Base-by-base conservation (phyloP, 192 early-diverging fungal genomes). In the Umbelopsis sp. region DNA sequence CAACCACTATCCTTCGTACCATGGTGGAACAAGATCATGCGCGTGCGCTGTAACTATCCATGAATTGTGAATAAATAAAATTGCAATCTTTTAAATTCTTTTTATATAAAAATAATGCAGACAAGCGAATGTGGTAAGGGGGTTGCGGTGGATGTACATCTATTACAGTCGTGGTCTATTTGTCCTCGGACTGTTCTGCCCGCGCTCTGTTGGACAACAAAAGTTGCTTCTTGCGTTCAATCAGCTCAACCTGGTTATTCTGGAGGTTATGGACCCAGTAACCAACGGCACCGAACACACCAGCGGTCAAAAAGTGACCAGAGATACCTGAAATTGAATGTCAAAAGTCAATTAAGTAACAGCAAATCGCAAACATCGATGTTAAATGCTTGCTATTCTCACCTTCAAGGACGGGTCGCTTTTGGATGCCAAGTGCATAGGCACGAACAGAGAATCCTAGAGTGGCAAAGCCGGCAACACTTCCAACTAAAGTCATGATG, bases 1-100 rank as follows among this genome's bases (percentile, higher is more conserved):
- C 88, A 21, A 94, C 93, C 0, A 80, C 85, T 22, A 76, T 91
- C 4, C 84, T 98, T 70, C 81, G 96, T 12, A 81, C 85, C 71
- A 81, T 90, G 45, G 87, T 93, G 1, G 88, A 89, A 51, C 45
- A 69, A n/a, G 68, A 77, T 34, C 75, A 77, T 16, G 79, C 38
- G 44, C 34, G 68, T 51, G 32, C 2, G 70, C 53, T n/a, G 52
- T 65, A 62, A 29, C 56, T 4, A 31, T 14, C 56, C 10, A 34
- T 17, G 56, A 20, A 32, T 34, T 29, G 31, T 62, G 56, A 62
- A 14, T 21, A 31, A 62, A 62, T 29, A 62, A 34, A 34, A 34
- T 1, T 54, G 52, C 31, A 62, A 62, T 62, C 26, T 34, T 62
- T n/a, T 34, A 32, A 62, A 62, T 26, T 41, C 12, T 34, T 62